Conservation (phyloP, 1,139 yeast genomes). For the Geotrichum bryndzae region DNA sequence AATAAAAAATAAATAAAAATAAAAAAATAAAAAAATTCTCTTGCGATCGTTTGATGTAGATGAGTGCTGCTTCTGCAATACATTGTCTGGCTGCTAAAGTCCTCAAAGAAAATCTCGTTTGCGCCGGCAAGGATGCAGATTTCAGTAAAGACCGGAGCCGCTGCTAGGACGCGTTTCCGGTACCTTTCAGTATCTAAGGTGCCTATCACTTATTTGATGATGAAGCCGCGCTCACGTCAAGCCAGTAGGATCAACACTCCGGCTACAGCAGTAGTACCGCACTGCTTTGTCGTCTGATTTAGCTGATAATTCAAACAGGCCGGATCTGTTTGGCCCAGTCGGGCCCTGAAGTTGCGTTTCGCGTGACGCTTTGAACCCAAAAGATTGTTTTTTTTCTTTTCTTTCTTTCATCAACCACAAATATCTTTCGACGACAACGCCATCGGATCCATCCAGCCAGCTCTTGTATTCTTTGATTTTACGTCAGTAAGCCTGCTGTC, state of each 20-base stretch:
- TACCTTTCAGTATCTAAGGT: no score
- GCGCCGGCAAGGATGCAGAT: no score
- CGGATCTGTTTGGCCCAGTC: neutral
- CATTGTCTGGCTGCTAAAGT: no score
- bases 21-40: no score
- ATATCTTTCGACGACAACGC: neutral
- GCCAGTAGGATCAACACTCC: neutral
- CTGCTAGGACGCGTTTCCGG: no score
- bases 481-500: neutral
- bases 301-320: neutral
- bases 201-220: no score
- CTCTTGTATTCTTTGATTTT: neutral
- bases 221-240: neutral
- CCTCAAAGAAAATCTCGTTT: no score
- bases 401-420: neutral
- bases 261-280: neutral
- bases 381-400: neutral
- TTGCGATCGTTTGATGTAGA: no score
- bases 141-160: no score
- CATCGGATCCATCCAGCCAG: neutral
- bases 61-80: no score
- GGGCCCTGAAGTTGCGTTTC: neutral
- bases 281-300: neutral
- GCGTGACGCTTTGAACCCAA: neutral
- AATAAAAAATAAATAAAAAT: neutral